A percentile compares a stretch with the other conserved stretches of the same genome.
Evolutionary conservation across 2,329 filamentous ascomycete species (phyloP).

Genomic region (Epichloe bromicola): DNA sequence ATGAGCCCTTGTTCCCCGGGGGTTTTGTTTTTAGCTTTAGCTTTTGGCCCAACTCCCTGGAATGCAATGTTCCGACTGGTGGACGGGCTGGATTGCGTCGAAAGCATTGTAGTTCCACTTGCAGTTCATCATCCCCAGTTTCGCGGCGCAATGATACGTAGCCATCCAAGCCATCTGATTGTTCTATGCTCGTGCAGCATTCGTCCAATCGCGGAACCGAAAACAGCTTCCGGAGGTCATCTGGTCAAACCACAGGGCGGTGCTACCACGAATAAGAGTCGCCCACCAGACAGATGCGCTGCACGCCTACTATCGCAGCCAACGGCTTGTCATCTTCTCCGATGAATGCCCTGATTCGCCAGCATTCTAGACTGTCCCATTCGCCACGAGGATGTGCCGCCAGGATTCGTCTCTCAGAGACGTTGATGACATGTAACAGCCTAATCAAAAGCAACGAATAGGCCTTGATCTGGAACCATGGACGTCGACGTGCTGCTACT

Average conservation of each 20-base stretch:
- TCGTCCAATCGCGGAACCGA: conserved; percentile 3
- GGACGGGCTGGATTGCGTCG: background rate
- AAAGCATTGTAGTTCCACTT: background rate
- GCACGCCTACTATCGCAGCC: too few species aligned
- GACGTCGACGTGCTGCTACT: too few species aligned
- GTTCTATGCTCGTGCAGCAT: background rate
- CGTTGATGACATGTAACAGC: background rate
- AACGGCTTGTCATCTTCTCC: background rate
- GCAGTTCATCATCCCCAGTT: background rate
- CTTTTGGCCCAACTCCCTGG: conserved; percentile 3
- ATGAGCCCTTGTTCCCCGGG: conserved; percentile 4
- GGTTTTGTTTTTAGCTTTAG: background rate
- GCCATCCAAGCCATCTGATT: too few species aligned
- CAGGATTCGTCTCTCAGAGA: background rate
- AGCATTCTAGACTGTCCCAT: background rate
- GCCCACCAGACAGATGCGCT: background rate
- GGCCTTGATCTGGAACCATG: too few species aligned
- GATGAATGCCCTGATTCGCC: background rate
- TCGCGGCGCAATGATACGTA: background rate
- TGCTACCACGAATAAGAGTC: conserved; percentile 2
- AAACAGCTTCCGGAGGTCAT: conserved; percentile 5
- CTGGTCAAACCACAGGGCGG: conserved; percentile 1
- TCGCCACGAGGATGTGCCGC: background rate
- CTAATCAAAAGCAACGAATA: background rate
- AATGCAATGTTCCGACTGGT: background rate